Evolutionary conservation across 2,329 filamentous ascomycete genomes (phyloP).

Genomic region (Penicillium nordicum): DNA sequence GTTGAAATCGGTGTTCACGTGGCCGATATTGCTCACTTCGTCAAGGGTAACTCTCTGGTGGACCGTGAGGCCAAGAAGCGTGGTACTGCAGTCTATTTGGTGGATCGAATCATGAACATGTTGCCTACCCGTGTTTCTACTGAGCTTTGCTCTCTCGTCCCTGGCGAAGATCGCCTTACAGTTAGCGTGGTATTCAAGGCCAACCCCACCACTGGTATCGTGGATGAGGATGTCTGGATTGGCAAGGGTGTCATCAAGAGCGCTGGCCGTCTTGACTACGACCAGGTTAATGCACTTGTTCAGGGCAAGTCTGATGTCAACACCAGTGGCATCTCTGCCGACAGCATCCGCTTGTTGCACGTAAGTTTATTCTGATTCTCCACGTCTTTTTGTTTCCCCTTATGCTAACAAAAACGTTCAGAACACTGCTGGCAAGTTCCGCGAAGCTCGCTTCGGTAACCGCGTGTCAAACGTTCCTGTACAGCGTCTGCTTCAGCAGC

Average conservation of each 20-base stretch:
- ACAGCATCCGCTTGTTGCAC: conserved; percentile 77
- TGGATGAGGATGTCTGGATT: conserved; percentile 87
- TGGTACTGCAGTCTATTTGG: conserved; percentile 89
- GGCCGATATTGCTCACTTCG: conserved; percentile 91
- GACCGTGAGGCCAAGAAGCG: conserved; percentile 98
- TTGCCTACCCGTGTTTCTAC: conserved; percentile 80
- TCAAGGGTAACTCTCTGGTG: conserved; percentile 91
- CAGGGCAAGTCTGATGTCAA: conserved; percentile 60
- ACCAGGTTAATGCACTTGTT: conserved; percentile 80
- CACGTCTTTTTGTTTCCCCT: not conserved
- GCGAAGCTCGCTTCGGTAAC: conserved; percentile 78
- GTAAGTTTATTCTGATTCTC: conserved; percentile 43
- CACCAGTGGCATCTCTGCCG: conserved; percentile 63
- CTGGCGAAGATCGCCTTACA: conserved; percentile 84
- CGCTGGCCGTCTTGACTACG: conserved; percentile 75
- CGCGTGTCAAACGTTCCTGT: conserved; percentile 76
- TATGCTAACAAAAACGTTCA: conserved; percentile 32
- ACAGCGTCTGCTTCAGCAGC: conserved; percentile 82
- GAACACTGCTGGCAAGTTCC: conserved; percentile 83
- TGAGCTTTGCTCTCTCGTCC: conserved; percentile 82
- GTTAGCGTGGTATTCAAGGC: conserved; percentile 93
- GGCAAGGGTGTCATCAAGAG: conserved; percentile 94
- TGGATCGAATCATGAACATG: conserved; percentile 84
- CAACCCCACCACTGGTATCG: conserved; percentile 74
- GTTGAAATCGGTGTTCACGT: conserved; percentile 95